These are phyloP conservation scores for Agroathelia rolfsii DNA, from an alignment of 1,284 basidiomycete species.

Conservation along the genomic window DNA sequence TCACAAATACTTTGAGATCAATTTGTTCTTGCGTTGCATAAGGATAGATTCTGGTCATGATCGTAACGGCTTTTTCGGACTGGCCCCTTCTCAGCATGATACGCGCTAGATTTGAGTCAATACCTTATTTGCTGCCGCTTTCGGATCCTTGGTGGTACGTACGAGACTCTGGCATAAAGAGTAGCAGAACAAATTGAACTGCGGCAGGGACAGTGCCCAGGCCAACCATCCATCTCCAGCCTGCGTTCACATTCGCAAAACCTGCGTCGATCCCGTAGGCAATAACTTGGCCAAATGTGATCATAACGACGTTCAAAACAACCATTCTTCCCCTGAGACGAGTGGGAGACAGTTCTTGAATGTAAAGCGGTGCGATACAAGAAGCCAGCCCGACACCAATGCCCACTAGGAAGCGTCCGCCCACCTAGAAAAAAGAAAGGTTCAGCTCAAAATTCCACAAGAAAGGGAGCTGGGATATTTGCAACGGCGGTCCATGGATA, in stretches of 20 bases:
- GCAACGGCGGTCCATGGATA: no score
- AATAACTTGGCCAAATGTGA: conserved; percentile 20
- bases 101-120: conserved; percentile 38
- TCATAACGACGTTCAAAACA: conserved; percentile 34
- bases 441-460: background rate
- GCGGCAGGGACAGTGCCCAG: conserved; percentile 60
- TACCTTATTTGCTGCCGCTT: no score
- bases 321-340: conserved; percentile 71
- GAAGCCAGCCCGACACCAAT: conserved; percentile 63
- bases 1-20: conserved; percentile 44
- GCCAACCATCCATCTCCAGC: conserved; percentile 84
- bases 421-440: conserved; percentile 35
- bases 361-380: conserved; percentile 75
- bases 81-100: conserved; percentile 55
- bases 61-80: conserved; percentile 34
- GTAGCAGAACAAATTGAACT: conserved; percentile 51
- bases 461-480: no score
- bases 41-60: conserved; percentile 61
- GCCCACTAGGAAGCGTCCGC: conserved; percentile 68
- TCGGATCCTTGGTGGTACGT: no score
- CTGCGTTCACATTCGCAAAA: conserved; percentile 51
- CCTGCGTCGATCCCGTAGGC: conserved; percentile 54
- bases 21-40: conserved; percentile 55
- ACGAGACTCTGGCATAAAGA: conserved; percentile 74
- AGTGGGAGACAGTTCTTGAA: conserved; percentile 76